A percentile compares a stretch with the other conserved stretches of the same genome.
Evolutionary conservation across 768 basidiomycete genomes (phyloP).

Genomic region (Boletellus emodensis): DNA sequence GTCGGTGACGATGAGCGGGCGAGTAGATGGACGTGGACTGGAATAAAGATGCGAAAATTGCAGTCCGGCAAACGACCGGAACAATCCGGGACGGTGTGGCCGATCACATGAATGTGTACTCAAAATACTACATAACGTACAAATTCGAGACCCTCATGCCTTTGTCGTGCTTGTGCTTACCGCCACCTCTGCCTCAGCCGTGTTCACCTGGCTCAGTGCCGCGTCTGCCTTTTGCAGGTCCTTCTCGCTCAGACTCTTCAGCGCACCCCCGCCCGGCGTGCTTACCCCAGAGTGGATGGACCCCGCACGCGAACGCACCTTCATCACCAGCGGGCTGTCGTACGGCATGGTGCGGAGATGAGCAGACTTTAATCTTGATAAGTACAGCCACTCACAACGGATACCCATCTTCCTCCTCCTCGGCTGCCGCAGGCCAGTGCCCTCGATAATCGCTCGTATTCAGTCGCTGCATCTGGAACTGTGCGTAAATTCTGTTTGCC

Average conservation of each 20-base stretch:
- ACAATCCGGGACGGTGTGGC: conserved; percentile 12
- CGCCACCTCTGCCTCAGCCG: not conserved
- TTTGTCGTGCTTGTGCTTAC: too few relatives aligned
- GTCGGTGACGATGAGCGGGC: conserved; percentile 3
- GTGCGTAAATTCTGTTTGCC: not conserved
- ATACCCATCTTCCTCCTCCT: conserved; percentile 89
- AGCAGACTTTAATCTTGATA: conserved; percentile 8
- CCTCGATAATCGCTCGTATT: conserved; percentile 79
- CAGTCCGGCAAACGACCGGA: conserved; percentile 4
- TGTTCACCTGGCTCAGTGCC: conserved; percentile 64
- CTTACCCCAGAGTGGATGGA: conserved; percentile 55
- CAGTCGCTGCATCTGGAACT: conserved; percentile 81
- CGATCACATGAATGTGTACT: not conserved
- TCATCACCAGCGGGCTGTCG: conserved; percentile 80
- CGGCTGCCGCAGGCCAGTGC: conserved; percentile 52
- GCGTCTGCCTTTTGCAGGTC: conserved; percentile 87
- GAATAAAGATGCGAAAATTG: not conserved
- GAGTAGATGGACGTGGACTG: not conserved
- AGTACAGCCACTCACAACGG: conserved; percentile 62
- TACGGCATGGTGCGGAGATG: conserved; percentile 2
- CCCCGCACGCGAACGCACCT: conserved; percentile 77
- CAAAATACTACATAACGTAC: not conserved
- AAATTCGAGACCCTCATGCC: too few relatives aligned
- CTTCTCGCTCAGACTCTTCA: conserved; percentile 78
- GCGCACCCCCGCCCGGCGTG: conserved; percentile 82